A percentile compares a stretch with the other conserved stretches of the same genome.
Evolutionary conservation across 257 asterid genomes (phyloP).

Genomic region (Jacaranda mimosifolia): DNA sequence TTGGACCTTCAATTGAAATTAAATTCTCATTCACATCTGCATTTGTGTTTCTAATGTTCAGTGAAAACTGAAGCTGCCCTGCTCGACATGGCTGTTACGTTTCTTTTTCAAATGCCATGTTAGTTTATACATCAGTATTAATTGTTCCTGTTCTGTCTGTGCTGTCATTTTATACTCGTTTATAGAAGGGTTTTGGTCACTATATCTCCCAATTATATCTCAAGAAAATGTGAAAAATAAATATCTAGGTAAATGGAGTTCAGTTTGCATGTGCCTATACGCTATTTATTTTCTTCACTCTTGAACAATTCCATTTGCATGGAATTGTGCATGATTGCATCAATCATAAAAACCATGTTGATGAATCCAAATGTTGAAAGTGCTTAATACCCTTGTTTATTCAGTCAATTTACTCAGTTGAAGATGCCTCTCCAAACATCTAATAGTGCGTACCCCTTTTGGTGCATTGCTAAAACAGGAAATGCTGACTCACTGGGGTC

Average conservation of each 20-base stretch:
- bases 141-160: slow-evolving; percentile 21
- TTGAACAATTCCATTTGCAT: background rate
- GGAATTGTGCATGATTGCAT: background rate
- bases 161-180: background rate
- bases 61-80: no score
- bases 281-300: background rate
- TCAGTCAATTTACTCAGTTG: no score
- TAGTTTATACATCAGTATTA: slow-evolving; percentile 18
- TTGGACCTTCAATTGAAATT: no score
- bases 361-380: background rate
- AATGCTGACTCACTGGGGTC: slow-evolving; percentile 67
- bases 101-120: background rate
- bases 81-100: background rate
- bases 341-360: background rate
- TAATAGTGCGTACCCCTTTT: background rate
- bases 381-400: background rate
- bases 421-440: background rate
- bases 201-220: background rate
- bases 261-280: background rate
- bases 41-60: no score
- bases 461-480: slow-evolving; percentile 50
- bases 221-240: background rate
- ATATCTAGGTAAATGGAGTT: background rate
- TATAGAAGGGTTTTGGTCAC: slow-evolving; percentile 10
- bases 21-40: no score